Evolutionary conservation across 2,329 filamentous ascomycete species (phyloP), one percentile per base, ranked within the genome.

Genomic region (Cucurbitaria berberidis): DNA sequence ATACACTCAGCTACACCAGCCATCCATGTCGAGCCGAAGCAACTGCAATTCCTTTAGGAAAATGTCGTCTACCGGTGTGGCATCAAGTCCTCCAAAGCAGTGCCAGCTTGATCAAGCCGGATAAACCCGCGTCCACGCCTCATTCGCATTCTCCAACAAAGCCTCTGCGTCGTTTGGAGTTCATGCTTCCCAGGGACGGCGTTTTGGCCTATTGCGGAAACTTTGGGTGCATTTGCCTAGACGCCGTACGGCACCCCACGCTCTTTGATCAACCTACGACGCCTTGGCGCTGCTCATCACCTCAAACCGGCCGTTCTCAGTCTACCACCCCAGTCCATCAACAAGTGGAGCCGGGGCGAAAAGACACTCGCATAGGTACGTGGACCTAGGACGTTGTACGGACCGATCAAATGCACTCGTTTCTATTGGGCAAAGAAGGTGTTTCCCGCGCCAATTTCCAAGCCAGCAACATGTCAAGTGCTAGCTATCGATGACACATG

Each of bases 281-380:
- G 51, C 34, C 60, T 59, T 53, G 57, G 53, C 57, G 44, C 27
- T 36, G 50, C 47, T 58, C 50, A 60, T 53, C 50, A 45, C 55
- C 47, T 34, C 49, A 51, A 49, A 42, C 32, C 45, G 42, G 46
- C 45, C 53, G 26, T 36, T 21, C 24, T 39, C 16, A 38, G 29
- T 45, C 3, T 39, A 16, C n/a, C 27, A 43, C 42, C 24, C 36
- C 30, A 16, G 38, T 43, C 38, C 19, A n/a, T 39, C 43, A 9
- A 24, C 24, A 40, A 48, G 46, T 50, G 47, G 43, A 36, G 35
- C 53, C 44, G n/a, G n/a, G 26, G 24, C 36, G 21, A 39, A 42
- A 38, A 44, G 47, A 46, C 36, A 50, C 35, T 7, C 32, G 22
- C 41, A 41, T 36, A n/a, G n/a, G n/a, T n/a, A n/a, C n/a, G n/a